Evolutionary conservation across 495 filamentous ascomycete species (phyloP).

Genomic region (Aspergillus hancockii): DNA sequence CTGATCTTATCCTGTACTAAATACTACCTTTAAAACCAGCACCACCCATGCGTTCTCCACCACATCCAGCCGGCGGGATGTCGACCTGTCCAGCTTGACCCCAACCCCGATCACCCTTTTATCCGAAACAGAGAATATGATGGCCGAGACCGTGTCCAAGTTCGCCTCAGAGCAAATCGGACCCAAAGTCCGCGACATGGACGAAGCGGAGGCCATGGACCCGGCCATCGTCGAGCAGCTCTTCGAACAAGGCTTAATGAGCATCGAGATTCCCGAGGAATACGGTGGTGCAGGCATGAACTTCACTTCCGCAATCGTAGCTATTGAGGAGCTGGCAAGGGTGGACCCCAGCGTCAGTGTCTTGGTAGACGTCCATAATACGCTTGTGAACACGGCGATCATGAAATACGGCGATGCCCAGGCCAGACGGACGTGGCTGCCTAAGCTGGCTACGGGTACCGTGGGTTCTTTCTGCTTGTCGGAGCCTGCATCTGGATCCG

Average conservation of each 20-base stretch:
- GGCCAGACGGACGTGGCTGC: constrained; percentile 81
- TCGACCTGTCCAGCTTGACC: constrained; percentile 68
- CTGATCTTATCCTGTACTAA: not conserved
- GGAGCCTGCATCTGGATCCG: constrained; percentile 89
- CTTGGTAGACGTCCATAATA: constrained; percentile 95
- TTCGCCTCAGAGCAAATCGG: constrained; percentile 86
- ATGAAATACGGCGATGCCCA: constrained; percentile 78
- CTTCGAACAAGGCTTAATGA: constrained; percentile 98
- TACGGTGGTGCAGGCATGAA: constrained; percentile 97
- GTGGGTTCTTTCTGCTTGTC: constrained; percentile 96
- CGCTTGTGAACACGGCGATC: constrained; percentile 91
- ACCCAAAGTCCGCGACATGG: constrained; percentile 95
- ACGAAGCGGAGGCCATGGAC: constrained; percentile 96
- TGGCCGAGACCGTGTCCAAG: constrained; percentile 87
- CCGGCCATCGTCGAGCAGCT: constrained; percentile 81
- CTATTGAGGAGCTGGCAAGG: constrained; percentile 93
- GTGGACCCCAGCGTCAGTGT: constrained; percentile 95
- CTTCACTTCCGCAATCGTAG: constrained; percentile 93
- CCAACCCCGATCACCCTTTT: constrained; percentile 93
- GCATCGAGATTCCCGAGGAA: constrained; percentile 95
- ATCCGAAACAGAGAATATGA: constrained; percentile 85
- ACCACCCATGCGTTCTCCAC: constrained; percentile 72
- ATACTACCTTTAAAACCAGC: not conserved
- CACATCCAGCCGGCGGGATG: constrained; percentile 58
- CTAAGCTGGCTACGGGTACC: constrained; percentile 81